A percentile compares a stretch with the other conserved stretches of the same genome.
Evolutionary conservation across 2,329 filamentous ascomycete species (phyloP).

Genomic region (Diaporthe sp.): DNA sequence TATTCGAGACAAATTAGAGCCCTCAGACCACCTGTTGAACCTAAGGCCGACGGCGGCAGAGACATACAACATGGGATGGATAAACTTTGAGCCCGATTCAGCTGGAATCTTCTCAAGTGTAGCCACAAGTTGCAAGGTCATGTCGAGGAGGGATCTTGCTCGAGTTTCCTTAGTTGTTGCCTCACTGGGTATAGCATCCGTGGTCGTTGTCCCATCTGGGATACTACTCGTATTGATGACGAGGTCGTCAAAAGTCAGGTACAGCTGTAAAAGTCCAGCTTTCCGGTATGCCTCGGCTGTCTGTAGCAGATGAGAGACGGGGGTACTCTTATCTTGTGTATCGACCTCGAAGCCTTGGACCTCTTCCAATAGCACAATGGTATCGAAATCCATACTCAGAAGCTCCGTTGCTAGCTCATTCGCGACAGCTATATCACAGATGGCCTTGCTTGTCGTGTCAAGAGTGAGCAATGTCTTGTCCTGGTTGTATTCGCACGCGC

Average conservation of each 20-base stretch:
- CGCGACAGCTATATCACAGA: not conserved
- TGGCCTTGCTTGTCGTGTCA: not conserved
- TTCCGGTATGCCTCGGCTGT: not conserved
- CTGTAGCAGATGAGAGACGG: not conserved
- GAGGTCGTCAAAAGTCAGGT: not conserved
- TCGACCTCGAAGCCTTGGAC: not conserved
- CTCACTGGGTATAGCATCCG: not conserved
- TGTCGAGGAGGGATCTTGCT: not conserved
- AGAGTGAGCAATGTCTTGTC: not conserved
- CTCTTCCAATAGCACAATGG: not conserved
- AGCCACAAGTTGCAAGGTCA: not conserved
- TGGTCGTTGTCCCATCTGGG: accelerated
- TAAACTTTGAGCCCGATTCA: not conserved
- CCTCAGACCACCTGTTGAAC: not conserved
- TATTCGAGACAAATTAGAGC: accelerated
- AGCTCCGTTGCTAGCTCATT: not conserved
- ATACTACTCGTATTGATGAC: not conserved
- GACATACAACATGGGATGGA: not conserved
- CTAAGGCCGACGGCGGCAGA: not conserved
- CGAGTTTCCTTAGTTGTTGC: not conserved
- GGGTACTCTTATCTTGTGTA: not conserved
- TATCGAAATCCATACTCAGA: not conserved
- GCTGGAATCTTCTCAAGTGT: not conserved
- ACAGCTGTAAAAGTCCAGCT: not conserved
- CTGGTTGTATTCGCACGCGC: not conserved